These are phyloP conservation scores for Yamadazyma paraphyllophila DNA, from an alignment of 805 yeast genomes.

Conservation along the genomic window DNA sequence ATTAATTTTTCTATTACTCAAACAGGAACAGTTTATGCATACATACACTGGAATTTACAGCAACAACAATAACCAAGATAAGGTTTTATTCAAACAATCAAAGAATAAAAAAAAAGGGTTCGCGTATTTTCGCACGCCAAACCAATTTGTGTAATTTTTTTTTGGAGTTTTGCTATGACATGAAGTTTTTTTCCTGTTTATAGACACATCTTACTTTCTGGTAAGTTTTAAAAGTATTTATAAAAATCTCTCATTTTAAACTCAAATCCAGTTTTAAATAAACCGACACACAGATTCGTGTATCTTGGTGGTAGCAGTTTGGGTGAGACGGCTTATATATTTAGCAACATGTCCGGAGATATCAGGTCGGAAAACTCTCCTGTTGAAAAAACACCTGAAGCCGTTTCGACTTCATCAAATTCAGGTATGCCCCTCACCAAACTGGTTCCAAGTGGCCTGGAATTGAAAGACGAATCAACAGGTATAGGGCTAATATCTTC, in stretches of 20 bases:
- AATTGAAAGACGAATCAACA: not conserved
- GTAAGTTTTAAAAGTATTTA: not conserved
- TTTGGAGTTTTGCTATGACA: not conserved
- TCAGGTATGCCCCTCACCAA: not conserved
- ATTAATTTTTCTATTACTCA: no score
- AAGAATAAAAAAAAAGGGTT: conserved; percentile 4
- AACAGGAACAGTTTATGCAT: not conserved
- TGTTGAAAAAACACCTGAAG: not conserved
- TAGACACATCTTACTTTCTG: not conserved
- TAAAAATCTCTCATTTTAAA: not conserved
- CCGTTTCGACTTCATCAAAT: not conserved
- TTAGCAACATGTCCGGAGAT: not conserved
- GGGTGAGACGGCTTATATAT: not conserved
- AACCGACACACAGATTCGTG: not conserved
- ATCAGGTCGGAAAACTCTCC: not conserved
- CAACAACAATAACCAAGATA: not conserved
- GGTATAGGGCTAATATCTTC: not conserved
- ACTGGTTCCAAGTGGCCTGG: not conserved
- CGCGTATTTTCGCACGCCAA: conserved; percentile 1
- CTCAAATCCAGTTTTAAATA: no score
- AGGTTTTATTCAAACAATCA: conserved; percentile 2
- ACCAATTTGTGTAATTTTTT: not conserved
- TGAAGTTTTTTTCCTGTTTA: not conserved
- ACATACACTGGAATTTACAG: not conserved
- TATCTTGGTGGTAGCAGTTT: not conserved